Evolutionary conservation across 2,329 filamentous ascomycete species (phyloP), one percentile per base, ranked within the genome.

Genomic region (Stagonosporopsis vannaccii): DNA sequence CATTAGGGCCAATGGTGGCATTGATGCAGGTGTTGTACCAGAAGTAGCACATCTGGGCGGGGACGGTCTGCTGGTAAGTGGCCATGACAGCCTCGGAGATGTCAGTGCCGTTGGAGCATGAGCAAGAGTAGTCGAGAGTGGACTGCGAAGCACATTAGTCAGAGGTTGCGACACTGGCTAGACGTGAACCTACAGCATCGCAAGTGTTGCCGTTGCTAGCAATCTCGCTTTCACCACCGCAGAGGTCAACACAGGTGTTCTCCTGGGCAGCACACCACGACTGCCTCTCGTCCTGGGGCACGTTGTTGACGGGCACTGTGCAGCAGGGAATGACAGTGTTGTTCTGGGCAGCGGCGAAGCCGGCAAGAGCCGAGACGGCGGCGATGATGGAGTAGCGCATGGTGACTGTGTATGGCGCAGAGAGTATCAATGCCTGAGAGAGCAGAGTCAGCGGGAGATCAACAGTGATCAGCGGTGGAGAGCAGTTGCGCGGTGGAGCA

Each of bases 181-280:
- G 3, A 26, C 13, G 11, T 9, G 8, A 15, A 76, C 84, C 71
- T 81, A 89, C 87, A 32, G 76, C 40, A 60, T 85, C 79, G 72
- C 87, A 90, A 44, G 68, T 74, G 78, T 88, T 88, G 60, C 66
- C 59, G 70, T 75, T 62, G 79, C 75, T 60, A 30, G 67, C 69
- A n/a, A 74, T 61, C 17, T 69, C 68, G 60, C 81, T 72, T 50
- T 66, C 66, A 55, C 71, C 80, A 59, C 80, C 80, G 76, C 87
- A 90, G 61, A 89, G 80, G 55, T 80, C 71, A 15, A 83, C 84
- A 77, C 87, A 90, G 40, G 81, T 81, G 75, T 86, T 85, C 58
- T 76, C 75, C 77, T 89, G 78, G 60, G 80, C 84, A 50, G 75
- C 72, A 71, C 87, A 90, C 85, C 85, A 89, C 54, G 76, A 62